A percentile compares a stretch with the other conserved stretches of the same genome.
These are phyloP conservation scores for Arthrobotrys iridis DNA, from an alignment of 2,329 filamentous ascomycete species.

Conservation along the genomic window DNA sequence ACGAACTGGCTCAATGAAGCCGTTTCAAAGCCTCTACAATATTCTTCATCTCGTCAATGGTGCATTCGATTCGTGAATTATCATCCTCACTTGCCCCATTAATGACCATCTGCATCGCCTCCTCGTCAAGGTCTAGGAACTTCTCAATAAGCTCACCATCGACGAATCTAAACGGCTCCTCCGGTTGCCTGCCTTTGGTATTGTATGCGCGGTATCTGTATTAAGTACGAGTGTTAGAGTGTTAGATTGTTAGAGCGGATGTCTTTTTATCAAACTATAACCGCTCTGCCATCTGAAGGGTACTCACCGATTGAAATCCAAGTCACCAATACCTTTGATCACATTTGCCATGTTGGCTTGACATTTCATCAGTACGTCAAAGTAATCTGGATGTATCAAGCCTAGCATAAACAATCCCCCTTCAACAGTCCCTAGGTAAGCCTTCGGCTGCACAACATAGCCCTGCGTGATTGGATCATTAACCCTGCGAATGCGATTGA, in stretches of 20 bases:
- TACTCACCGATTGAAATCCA: conserved; percentile 73
- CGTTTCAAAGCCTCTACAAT: conserved; percentile 72
- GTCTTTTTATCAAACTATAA: no score
- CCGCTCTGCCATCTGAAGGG: no score
- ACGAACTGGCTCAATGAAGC: conserved; percentile 66
- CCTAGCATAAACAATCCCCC: conserved; percentile 91
- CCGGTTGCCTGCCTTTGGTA: conserved; percentile 74
- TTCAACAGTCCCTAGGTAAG: conserved; percentile 90
- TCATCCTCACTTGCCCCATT: conserved; percentile 64
- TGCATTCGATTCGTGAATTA: conserved; percentile 65
- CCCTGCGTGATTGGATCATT: conserved; percentile 23
- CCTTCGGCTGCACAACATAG: conserved; percentile 68
- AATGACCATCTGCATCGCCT: conserved; percentile 67
- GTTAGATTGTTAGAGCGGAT: no score
- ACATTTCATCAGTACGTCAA: conserved; percentile 83
- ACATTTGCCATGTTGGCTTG: conserved; percentile 75
- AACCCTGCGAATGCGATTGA: conserved; percentile 84
- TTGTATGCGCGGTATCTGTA: conserved; percentile 78
- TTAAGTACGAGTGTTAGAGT: neutral
- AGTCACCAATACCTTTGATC: conserved; percentile 75
- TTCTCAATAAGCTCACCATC: conserved; percentile 90
- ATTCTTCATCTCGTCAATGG: conserved; percentile 64
- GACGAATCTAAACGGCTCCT: conserved; percentile 85
- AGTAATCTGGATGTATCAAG: conserved; percentile 75
- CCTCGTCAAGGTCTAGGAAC: conserved; percentile 77